Evolutionary conservation across 495 filamentous ascomycete species (phyloP).

Genomic region (Filosporella fistucella): DNA sequence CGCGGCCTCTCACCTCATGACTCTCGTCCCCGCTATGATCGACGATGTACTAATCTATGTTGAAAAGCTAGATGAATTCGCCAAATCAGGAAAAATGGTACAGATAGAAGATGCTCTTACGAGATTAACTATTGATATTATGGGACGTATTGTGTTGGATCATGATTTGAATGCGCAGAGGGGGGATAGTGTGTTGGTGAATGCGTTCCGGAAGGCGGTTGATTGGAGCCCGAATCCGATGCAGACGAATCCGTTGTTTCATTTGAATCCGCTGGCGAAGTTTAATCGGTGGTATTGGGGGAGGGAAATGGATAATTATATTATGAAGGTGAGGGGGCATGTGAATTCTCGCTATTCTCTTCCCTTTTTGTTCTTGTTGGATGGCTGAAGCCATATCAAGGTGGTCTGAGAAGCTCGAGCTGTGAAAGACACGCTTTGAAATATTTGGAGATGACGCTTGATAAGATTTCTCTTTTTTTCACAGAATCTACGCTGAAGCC

Average conservation of each 20-base stretch:
- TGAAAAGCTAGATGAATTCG: slow-evolving; percentile 25
- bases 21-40: slow-evolving; percentile 30
- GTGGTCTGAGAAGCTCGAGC: too few relatives aligned
- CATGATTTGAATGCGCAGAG: slow-evolving; percentile 28
- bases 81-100: slow-evolving; percentile 22
- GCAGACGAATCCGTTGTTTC: slow-evolving; percentile 16
- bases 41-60: slow-evolving; percentile 32
- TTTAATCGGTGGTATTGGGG: slow-evolving; percentile 25
- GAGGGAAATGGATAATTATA: slow-evolving; percentile 27
- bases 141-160: slow-evolving; percentile 29
- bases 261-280: slow-evolving; percentile 12
- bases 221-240: slow-evolving; percentile 20
- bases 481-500: too few relatives aligned
- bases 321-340: slow-evolving; percentile 27
- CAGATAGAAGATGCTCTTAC: slow-evolving; percentile 63
- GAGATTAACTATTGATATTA: slow-evolving; percentile 67
- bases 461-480: too few relatives aligned
- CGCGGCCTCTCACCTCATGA: slow-evolving; percentile 31
- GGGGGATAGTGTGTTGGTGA: slow-evolving; percentile 27
- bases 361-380: too few relatives aligned
- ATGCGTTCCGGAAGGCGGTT: slow-evolving; percentile 23
- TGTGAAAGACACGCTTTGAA: too few relatives aligned
- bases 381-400: too few relatives aligned
- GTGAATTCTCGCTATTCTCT: too few relatives aligned
- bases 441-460: too few relatives aligned